phyloP scores from a whole-genome alignment of 2,329 filamentous ascomycete species.

The Xylariaceae sp. region DNA sequence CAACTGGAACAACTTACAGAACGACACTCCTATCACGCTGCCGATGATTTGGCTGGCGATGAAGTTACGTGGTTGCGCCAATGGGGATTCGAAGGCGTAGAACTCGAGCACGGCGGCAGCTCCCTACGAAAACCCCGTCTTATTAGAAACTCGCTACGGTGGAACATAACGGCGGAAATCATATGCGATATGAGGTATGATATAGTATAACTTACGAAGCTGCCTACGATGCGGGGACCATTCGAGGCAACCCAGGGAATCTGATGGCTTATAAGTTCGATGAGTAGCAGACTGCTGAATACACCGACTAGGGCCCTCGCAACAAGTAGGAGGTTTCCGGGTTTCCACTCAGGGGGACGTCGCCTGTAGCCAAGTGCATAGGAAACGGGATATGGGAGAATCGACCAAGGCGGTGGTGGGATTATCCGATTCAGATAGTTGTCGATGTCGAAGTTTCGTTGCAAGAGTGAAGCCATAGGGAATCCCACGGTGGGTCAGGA shows the following conservation, averaged over 20 bases:
- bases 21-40: conserved; percentile 54
- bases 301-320: conserved; percentile 63
- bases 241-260: conserved; percentile 51
- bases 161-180: neutral
- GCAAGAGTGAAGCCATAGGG: conserved; percentile 18
- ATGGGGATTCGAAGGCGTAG: conserved; percentile 65
- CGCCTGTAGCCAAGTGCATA: conserved; percentile 64
- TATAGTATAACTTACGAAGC: conserved; percentile 54
- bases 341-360: conserved; percentile 30
- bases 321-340: conserved; percentile 57
- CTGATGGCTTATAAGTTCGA: conserved; percentile 53
- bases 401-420: conserved; percentile 59
- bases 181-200: neutral
- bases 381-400: conserved; percentile 61
- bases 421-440: conserved; percentile 66
- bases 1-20: conserved; percentile 62
- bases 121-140: conserved; percentile 46
- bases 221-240: conserved; percentile 61
- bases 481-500: neutral
- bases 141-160: conserved; percentile 2
- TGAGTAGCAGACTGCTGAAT: conserved; percentile 56
- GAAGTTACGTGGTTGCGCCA: conserved; percentile 68
- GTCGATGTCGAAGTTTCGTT: conserved; percentile 70
- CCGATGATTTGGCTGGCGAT: conserved; percentile 64
- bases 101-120: conserved; percentile 74